Evolutionary conservation across 805 yeast genomes (phyloP).

Genomic region (Ogataea pini): DNA sequence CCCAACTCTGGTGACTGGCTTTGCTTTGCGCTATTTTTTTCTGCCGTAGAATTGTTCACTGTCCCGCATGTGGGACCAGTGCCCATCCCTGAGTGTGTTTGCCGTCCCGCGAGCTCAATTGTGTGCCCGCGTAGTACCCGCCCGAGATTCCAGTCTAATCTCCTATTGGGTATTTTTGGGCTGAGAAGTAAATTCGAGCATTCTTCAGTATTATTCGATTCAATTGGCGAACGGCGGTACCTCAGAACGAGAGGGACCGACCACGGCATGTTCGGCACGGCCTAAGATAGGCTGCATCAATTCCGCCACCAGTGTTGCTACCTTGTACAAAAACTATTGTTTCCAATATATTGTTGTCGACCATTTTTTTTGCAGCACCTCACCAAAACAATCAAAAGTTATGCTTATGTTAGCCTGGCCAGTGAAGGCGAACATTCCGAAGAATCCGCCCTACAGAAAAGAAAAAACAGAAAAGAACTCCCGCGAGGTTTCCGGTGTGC

Average conservation of each 20-base stretch:
- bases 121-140: background rate
- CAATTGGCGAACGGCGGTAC: background rate
- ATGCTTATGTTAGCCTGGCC: constrained; percentile 1
- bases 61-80: background rate
- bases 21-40: constrained; percentile 3
- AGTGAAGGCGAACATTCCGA: constrained; percentile 5
- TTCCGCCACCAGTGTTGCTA: background rate
- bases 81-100: background rate
- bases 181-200: background rate
- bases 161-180: constrained; percentile 3
- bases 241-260: background rate
- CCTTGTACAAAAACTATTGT: background rate
- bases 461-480: background rate
- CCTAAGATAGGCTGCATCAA: background rate
- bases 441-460: constrained; percentile 6
- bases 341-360: background rate
- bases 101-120: too few relatives aligned
- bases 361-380: constrained; percentile 2
- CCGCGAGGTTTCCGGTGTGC: constrained; percentile 10
- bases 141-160: background rate
- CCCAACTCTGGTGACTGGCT: background rate
- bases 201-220: background rate
- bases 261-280: constrained; percentile 13
- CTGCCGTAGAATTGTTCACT: constrained; percentile 1
- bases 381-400: background rate